Percentiles rank a stretch among this genome's conserved stretches.
Evolutionary conservation across 2,329 filamentous ascomycete species (phyloP).

Genomic region (Fusarium sp.): DNA sequence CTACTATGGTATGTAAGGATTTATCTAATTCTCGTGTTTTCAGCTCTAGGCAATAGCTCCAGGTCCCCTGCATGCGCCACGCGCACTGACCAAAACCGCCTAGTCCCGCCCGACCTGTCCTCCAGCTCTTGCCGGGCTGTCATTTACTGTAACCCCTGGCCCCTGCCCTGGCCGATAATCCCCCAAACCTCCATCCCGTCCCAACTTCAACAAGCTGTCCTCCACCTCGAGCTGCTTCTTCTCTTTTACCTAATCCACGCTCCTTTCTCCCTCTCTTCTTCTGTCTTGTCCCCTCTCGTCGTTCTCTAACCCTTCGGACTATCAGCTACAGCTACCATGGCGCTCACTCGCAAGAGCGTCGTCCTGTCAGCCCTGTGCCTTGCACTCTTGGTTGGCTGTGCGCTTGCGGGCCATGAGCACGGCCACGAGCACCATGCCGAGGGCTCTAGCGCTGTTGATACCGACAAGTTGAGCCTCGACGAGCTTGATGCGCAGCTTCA

Average conservation of each 20-base stretch:
- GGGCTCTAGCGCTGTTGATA: constrained; percentile 28
- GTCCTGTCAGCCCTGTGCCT: constrained; percentile 48
- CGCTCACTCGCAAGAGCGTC: constrained; percentile 42
- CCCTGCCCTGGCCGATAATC: not conserved
- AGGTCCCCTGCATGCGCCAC: constrained; percentile 24
- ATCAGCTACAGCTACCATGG: constrained; percentile 35
- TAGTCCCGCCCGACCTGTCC: too few species aligned
- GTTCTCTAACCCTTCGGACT: not conserved
- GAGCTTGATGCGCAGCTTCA: constrained; percentile 84
- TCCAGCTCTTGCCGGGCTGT: too few species aligned
- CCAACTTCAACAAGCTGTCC: constrained; percentile 23
- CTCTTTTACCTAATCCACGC: not conserved
- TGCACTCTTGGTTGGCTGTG: constrained; percentile 48
- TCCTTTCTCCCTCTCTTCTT: not conserved
- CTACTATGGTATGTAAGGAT: too few species aligned
- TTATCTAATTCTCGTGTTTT: not conserved
- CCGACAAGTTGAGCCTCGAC: constrained; percentile 67
- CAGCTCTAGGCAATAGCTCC: constrained; percentile 14
- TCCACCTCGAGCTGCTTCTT: constrained; percentile 5
- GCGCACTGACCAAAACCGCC: constrained; percentile 3
- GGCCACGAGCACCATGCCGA: constrained; percentile 30
- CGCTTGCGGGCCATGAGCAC: constrained; percentile 45
- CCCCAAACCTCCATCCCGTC: too few species aligned
- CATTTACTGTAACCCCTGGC: constrained; percentile 12
- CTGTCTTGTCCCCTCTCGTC: not conserved